These are phyloP conservation scores for Glonium stellatum DNA, from an alignment of 495 filamentous ascomycete genomes.

Conservation along the genomic window DNA sequence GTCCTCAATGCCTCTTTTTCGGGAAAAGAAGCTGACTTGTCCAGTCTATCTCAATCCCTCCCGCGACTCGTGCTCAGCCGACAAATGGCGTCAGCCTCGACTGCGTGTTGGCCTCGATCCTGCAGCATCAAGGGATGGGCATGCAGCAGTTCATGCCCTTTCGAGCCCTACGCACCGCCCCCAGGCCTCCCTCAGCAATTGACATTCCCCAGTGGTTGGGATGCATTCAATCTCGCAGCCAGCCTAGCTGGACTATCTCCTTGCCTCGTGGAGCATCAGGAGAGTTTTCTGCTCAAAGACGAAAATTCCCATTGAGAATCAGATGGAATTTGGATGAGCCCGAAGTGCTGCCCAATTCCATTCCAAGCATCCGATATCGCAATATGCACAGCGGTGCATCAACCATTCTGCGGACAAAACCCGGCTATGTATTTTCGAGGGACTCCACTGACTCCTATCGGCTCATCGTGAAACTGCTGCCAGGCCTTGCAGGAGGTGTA, in stretches of 20 bases:
- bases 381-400: too few relatives aligned
- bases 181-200: background rate
- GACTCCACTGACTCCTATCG: too few relatives aligned
- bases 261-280: too few relatives aligned
- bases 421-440: too few relatives aligned
- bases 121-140: background rate
- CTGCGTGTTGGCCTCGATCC: background rate
- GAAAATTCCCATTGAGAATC: too few relatives aligned
- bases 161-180: background rate
- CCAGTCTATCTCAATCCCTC: background rate
- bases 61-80: background rate
- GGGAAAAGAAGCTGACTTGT: background rate
- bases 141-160: background rate
- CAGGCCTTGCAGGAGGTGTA: too few relatives aligned
- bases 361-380: too few relatives aligned
- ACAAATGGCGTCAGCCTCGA: background rate
- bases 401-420: too few relatives aligned
- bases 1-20: background rate
- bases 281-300: too few relatives aligned
- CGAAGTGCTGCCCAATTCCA: too few relatives aligned
- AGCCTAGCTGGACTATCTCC: background rate
- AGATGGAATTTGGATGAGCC: too few relatives aligned
- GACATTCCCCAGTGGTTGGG: background rate
- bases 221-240: background rate
- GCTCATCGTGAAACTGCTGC: too few relatives aligned